Base-by-base conservation (phyloP, 345 rosid genomes). In the Populus simonii region DNA sequence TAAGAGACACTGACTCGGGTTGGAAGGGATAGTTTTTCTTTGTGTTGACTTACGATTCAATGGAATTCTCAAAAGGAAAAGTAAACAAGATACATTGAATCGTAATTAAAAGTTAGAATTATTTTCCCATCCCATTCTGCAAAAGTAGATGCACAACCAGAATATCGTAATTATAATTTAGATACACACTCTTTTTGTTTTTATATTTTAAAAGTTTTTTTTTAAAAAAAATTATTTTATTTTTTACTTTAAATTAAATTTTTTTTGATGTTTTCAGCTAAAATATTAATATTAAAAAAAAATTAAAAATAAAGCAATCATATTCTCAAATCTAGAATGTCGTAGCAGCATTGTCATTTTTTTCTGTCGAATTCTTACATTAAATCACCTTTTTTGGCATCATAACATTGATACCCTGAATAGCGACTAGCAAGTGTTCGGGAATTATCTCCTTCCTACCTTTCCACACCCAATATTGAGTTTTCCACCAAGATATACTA, bases 281-380 rank as follows among this genome's bases (percentile, higher is more conserved):
- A 4, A 0, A 0, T 33, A 0, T 4, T 33, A 33, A 33, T 33
- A 4, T 33, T 33, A 33, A 33, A 33, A 33, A 33, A n/a, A n/a
- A n/a, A n/a, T n/a, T n/a, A n/a, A n/a, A 29, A 29, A 2, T 29
- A 29, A 29, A 29, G 4, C 5, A 33, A 33, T 4, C 3, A 4
- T 0, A 4, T 0, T 0, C 5, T 4, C 0, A 33, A 33, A 33
- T 4, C 3, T n/a, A 17, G 9, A 51, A 6, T 51, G 6, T 1
- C 8, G 20, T 2, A 7, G n/a, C 57, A 51, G 20, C 57, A 47
- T 47, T 15, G 17, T 47, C 3, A 6, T 20, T 53, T 7, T 53
- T 53, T 7, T 53, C 7, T 53, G 59, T 9, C 9, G 23, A 53
- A 18, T 53, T 53, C 3, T 53, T 17, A 20, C 9, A 6, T 53